Base-by-base conservation (phyloP, 2,329 filamentous ascomycete genomes). In the Neophaeococcomyces aloes region DNA sequence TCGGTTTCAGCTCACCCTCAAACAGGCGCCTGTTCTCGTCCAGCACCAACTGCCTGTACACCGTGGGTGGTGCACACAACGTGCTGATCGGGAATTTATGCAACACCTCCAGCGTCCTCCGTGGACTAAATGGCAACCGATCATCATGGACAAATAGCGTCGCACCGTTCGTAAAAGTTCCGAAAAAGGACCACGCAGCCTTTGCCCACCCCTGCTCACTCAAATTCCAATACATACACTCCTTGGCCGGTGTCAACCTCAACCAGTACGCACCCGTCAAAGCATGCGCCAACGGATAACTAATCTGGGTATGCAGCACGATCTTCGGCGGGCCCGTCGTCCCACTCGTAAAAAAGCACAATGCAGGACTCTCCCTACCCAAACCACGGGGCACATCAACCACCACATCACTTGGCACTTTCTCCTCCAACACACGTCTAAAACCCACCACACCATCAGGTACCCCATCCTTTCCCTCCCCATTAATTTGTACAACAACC, bases 161-260 rank as follows among this genome's bases (percentile, higher is more conserved):
- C 1, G 63, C 62, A 7, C 64, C 64, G 42, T 59, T 63, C 39
- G 64, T 65, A 62, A 64, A 66, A 1, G 62, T 52, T 3, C 33
- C 59, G 35, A 66, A 61, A 45, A 59, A 65, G n/a, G 43, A 59
- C 63, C 63, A 66, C 6, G 60, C 62, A 31, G 64, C 63, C 55
- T 66, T 66, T 3, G 61, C 64, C 64, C 64, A 66, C 27, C 64
- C 63, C 57, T 66, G 63, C 41, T 66, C 63, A 5, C 62, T 59
- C 10, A 64, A 48, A 32, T 64, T 63, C 64, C 63, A 66, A 48
- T 59, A 62, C 3, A 65, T 41, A 27, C 30, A 19, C 10, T 34
- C 39, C 17, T 61, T 56, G 2, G 60, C 59, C 1, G 62, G 62
- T 17, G 54, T 38, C 11, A 66, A 50, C 7, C 61, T 54, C 14